Percentiles rank a stretch among this genome's conserved stretches.
Evolutionary conservation across 1,284 basidiomycete species (phyloP).

Genomic region (Cerioporus squamosus): DNA sequence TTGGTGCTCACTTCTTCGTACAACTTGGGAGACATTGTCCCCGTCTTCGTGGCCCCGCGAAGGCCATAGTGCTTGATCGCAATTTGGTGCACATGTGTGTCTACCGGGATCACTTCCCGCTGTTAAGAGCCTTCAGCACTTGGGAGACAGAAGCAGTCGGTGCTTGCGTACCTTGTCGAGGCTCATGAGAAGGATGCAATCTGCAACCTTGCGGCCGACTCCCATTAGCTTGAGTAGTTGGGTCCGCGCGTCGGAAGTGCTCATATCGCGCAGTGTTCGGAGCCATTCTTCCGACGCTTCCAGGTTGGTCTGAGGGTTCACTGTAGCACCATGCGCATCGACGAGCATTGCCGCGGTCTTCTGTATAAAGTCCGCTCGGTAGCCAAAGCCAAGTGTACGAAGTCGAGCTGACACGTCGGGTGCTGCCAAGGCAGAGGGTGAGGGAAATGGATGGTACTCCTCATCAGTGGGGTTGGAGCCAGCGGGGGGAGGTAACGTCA

Average conservation of each 20-base stretch:
- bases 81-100: constrained; percentile 91
- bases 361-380: constrained; percentile 91
- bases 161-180: constrained; percentile 76
- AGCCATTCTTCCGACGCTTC: constrained; percentile 69
- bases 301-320: constrained; percentile 22
- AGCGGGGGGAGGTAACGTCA: constrained; percentile 52
- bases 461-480: constrained; percentile 15
- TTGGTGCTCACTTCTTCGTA: constrained; percentile 79
- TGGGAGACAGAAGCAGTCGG: too few species aligned
- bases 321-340: constrained; percentile 47
- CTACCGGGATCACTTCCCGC: constrained; percentile 87
- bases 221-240: constrained; percentile 85
- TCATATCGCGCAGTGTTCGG: constrained; percentile 51
- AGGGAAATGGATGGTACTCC: constrained; percentile 86
- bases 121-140: constrained; percentile 33
- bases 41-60: constrained; percentile 47
- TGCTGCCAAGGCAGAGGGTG: constrained; percentile 68
- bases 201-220: constrained; percentile 95
- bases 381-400: constrained; percentile 91
- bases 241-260: constrained; percentile 67
- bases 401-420: constrained; percentile 69
- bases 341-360: constrained; percentile 83
- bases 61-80: constrained; percentile 84
- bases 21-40: constrained; percentile 72
- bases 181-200: constrained; percentile 95